A percentile compares a stretch with the other conserved stretches of the same genome.
Evolutionary conservation across 2,329 filamentous ascomycete species (phyloP).

Genomic region (Chaetomiaceae sp.): DNA sequence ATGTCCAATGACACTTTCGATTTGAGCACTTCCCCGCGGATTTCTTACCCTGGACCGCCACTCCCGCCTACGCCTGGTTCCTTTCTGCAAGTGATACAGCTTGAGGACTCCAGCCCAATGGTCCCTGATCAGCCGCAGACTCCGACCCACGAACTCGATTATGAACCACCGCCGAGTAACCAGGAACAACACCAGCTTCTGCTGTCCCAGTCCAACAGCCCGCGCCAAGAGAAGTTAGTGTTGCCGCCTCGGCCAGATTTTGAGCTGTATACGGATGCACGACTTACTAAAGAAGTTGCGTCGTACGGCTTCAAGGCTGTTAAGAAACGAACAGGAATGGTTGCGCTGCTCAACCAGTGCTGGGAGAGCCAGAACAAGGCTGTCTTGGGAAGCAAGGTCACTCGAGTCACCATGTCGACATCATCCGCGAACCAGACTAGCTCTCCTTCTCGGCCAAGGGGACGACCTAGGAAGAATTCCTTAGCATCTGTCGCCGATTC

Average conservation of each 20-base stretch:
- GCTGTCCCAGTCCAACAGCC: conserved; percentile 22
- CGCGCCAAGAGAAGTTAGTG: not conserved
- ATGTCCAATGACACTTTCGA: conserved; percentile 12
- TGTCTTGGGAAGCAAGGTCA: conserved; percentile 3
- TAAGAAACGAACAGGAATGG: conserved; percentile 64
- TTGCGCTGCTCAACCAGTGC: conserved; percentile 64
- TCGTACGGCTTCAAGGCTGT: conserved; percentile 69
- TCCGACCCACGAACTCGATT: not conserved
- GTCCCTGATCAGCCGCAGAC: not conserved
- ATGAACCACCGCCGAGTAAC: conserved; percentile 32
- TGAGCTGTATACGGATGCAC: conserved; percentile 55
- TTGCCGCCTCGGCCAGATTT: conserved; percentile 49
- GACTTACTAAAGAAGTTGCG: conserved; percentile 58
- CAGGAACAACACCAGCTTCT: conserved; percentile 30
- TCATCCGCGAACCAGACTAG: conserved; percentile 6
- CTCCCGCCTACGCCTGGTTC: not conserved
- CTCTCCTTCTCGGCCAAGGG: conserved; percentile 26
- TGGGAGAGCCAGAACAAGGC: conserved; percentile 57
- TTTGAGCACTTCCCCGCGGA: not conserved
- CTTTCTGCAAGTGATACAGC: not conserved
- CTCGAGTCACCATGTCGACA: conserved; percentile 20
- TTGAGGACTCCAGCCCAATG: not conserved
- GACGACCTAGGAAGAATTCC: conserved; percentile 34
- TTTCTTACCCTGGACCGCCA: not conserved
- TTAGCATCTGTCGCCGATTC: not conserved